Percentiles rank a stretch among this genome's conserved stretches.
These are phyloP conservation scores for Amanita polypyramis DNA, from an alignment of 768 basidiomycete species.

Conservation along the genomic window DNA sequence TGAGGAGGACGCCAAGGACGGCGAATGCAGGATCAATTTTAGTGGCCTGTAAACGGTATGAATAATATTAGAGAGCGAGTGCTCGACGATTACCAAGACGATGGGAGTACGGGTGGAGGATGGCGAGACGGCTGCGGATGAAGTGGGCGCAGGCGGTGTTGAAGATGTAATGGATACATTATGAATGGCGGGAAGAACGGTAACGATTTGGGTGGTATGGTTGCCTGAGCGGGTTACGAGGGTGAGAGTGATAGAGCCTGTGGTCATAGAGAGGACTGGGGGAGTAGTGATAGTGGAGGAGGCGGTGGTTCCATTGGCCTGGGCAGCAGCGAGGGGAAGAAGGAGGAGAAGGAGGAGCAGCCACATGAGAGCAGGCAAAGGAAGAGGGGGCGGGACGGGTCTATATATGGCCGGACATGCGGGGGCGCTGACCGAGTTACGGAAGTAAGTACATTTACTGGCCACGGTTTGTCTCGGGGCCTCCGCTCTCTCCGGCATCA, in stretches of 20 bases:
- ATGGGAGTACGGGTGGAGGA: slow-evolving; percentile 31
- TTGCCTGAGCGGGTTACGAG: slow-evolving; percentile 39
- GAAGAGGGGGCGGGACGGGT: slow-evolving; percentile 11
- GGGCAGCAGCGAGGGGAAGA: slow-evolving; percentile 19
- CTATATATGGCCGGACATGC: slow-evolving; percentile 13
- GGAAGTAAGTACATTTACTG: not conserved
- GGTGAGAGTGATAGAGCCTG: slow-evolving; percentile 32
- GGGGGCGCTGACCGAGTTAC: slow-evolving; percentile 4
- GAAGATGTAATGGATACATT: slow-evolving; percentile 49
- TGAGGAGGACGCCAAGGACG: slow-evolving; percentile 79
- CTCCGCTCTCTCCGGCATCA: slow-evolving; percentile 5
- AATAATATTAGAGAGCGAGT: slow-evolving; percentile 9
- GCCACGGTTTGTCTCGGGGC: not conserved
- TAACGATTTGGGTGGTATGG: slow-evolving; percentile 38
- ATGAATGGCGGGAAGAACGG: slow-evolving; percentile 47
- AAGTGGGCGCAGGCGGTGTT: slow-evolving; percentile 26
- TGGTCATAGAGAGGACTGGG: slow-evolving; percentile 42
- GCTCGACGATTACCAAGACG: slow-evolving; percentile 24
- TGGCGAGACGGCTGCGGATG: slow-evolving; percentile 32
- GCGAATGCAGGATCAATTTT: slow-evolving; percentile 82
- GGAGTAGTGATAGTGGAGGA: slow-evolving; percentile 19
- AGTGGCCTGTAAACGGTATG: slow-evolving; percentile 40
- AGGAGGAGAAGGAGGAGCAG: slow-evolving; percentile 11
- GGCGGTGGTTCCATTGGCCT: slow-evolving; percentile 18
- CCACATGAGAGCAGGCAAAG: slow-evolving; percentile 10